These are phyloP conservation scores for Capronia coronata DNA, from an alignment of 2,329 filamentous ascomycete species.

Conservation along the genomic window DNA sequence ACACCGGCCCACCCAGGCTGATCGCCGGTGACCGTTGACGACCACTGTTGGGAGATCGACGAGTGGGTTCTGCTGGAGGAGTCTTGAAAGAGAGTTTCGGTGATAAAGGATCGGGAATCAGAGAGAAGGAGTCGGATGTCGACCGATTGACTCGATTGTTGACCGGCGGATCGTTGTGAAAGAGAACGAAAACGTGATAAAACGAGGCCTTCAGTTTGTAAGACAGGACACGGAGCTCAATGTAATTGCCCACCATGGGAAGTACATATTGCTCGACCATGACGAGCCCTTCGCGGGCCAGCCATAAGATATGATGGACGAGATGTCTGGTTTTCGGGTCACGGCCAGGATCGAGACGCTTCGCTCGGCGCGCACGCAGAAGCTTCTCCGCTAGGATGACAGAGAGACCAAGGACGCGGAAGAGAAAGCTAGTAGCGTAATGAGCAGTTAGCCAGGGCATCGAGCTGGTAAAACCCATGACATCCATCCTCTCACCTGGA, in stretches of 20 bases:
- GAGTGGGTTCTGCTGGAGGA: slow-evolving; percentile 34
- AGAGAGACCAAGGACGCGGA: slow-evolving; percentile 84
- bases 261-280: slow-evolving; percentile 82
- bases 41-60: slow-evolving; percentile 36
- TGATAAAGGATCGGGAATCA: slow-evolving; percentile 27
- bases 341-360: slow-evolving; percentile 70
- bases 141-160: slow-evolving; percentile 43
- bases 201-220: slow-evolving; percentile 91
- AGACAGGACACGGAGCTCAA: slow-evolving; percentile 79
- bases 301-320: slow-evolving; percentile 89
- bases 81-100: slow-evolving; percentile 17
- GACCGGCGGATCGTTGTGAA: slow-evolving; percentile 82
- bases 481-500: slow-evolving; percentile 45
- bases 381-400: slow-evolving; percentile 81
- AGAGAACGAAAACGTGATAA: slow-evolving; percentile 93
- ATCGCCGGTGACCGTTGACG: slow-evolving; percentile 43
- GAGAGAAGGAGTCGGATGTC: slow-evolving; percentile 20
- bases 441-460: background rate
- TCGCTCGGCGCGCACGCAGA: slow-evolving; percentile 72
- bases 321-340: slow-evolving; percentile 68
- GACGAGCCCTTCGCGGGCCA: slow-evolving; percentile 81
- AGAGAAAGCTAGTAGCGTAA: slow-evolving; percentile 55
- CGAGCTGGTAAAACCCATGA: background rate
- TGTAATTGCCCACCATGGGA: slow-evolving; percentile 71
- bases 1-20: slow-evolving; percentile 55